Percentiles rank a stretch among this genome's conserved stretches.
phyloP scores from a whole-genome alignment of 192 early-diverging fungal species.

The Backusella mclennaniae region DNA sequence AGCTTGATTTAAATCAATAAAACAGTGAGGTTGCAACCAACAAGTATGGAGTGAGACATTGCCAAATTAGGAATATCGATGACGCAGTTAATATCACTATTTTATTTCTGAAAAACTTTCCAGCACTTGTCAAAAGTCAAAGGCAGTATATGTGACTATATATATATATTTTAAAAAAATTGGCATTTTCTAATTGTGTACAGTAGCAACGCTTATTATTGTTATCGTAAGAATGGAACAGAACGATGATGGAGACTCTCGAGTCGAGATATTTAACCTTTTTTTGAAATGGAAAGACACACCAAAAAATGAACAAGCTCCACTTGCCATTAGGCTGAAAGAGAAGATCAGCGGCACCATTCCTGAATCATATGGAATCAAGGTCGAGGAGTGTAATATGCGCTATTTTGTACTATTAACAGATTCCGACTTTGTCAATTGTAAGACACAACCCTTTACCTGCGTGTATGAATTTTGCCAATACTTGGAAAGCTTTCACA shows the following conservation, averaged over 20 bases:
- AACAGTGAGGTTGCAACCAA: background rate
- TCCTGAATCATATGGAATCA: background rate
- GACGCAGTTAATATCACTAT: background rate
- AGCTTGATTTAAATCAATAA: too few species aligned
- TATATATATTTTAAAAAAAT: background rate
- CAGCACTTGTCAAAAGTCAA: background rate
- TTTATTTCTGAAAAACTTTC: background rate
- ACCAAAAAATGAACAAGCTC: background rate
- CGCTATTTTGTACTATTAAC: background rate
- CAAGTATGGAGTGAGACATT: background rate
- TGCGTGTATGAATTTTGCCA: constrained; percentile 13
- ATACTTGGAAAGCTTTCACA: background rate
- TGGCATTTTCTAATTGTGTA: background rate
- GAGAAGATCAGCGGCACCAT: background rate
- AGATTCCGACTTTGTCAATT: background rate
- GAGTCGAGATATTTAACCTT: background rate
- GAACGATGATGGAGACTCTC: background rate
- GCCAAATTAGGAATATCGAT: background rate
- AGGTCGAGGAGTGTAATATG: background rate
- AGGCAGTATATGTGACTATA: background rate
- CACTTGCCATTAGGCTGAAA: background rate
- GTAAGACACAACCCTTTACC: background rate
- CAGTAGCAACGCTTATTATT: background rate
- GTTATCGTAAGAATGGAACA: background rate
- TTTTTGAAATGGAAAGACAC: background rate